phyloP scores from a whole-genome alignment of 2,329 filamentous ascomycete genomes.

The Teratosphaeria viscida region DNA sequence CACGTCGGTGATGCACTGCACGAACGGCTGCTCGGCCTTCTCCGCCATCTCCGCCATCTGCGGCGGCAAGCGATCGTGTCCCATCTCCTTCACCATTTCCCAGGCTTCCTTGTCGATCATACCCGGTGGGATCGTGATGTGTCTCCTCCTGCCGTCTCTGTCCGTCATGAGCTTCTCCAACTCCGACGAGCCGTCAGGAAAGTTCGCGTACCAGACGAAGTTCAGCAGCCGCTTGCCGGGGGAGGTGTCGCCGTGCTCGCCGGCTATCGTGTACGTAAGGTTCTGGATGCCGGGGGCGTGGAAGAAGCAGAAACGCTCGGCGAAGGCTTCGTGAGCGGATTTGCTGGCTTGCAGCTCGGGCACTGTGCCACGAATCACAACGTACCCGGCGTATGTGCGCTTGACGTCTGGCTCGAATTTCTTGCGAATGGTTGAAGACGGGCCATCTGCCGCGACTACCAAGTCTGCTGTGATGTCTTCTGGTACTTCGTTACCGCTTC shows the following conservation, averaged over 20 bases:
- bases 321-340: slow-evolving; percentile 24
- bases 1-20: slow-evolving; percentile 36
- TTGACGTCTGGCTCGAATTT: slow-evolving; percentile 20
- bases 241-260: slow-evolving; percentile 29
- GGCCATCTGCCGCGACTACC: slow-evolving; percentile 37
- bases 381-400: slow-evolving; percentile 24
- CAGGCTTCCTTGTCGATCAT: slow-evolving; percentile 30
- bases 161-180: slow-evolving; percentile 36
- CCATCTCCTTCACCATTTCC: slow-evolving; percentile 28
- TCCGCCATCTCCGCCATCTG: slow-evolving; percentile 33
- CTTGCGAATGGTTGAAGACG: slow-evolving; percentile 20
- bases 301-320: slow-evolving; percentile 33
- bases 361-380: slow-evolving; percentile 24
- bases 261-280: slow-evolving; percentile 35
- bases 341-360: slow-evolving; percentile 26
- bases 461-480: slow-evolving; percentile 23
- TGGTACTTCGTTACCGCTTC: slow-evolving; percentile 12
- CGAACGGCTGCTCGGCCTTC: slow-evolving; percentile 32
- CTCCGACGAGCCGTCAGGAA: slow-evolving; percentile 27
- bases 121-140: slow-evolving; percentile 34
- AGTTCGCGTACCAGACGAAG: slow-evolving; percentile 38
- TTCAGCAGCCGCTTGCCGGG: slow-evolving; percentile 36
- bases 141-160: slow-evolving; percentile 28
- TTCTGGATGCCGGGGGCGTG: slow-evolving; percentile 19
- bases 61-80: slow-evolving; percentile 23